These are phyloP conservation scores for Babesia sp. DNA, from an alignment of 169 alveolate species.

Conservation along the genomic window DNA sequence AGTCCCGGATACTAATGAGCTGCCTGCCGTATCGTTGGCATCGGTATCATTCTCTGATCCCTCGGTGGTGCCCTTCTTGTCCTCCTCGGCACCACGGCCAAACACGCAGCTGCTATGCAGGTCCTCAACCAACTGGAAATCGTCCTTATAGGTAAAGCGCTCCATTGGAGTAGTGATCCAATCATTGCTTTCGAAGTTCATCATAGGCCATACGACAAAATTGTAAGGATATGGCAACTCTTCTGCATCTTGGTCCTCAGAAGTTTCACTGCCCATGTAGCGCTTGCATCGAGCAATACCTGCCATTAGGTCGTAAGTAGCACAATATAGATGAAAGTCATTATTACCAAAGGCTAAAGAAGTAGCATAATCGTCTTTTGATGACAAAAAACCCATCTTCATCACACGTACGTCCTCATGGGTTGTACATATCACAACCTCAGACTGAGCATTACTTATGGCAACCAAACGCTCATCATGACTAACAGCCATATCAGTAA, in stretches of 20 bases:
- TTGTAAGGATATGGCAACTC: conserved; percentile 11
- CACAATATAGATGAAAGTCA: conserved; percentile 13
- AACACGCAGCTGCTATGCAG: not conserved
- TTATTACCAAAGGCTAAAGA: not conserved
- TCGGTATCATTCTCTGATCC: not conserved
- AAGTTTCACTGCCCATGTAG: not conserved
- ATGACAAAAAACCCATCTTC: conserved; percentile 31
- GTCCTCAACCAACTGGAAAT: conserved; percentile 25
- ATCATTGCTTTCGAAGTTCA: conserved; percentile 40
- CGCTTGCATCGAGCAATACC: conserved; percentile 31
- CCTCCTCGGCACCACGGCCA: not conserved
- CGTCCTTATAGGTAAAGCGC: conserved; percentile 1
- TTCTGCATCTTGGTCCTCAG: not conserved
- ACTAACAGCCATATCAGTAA: conserved; percentile 24
- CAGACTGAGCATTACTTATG: conserved; percentile 25
- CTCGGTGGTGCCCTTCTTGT: not conserved
- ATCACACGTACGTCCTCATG: conserved; percentile 28
- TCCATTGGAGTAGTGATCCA: conserved; percentile 13
- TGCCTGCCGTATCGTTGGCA: not conserved
- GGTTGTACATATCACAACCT: conserved; percentile 11
- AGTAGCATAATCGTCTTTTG: conserved; percentile 41
- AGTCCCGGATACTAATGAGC: not conserved
- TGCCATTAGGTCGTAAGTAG: conserved; percentile 30
- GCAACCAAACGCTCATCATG: conserved; percentile 34
- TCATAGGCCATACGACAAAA: conserved; percentile 31